phyloP scores from a whole-genome alignment of 768 basidiomycete genomes.

The Neoboletus subvelutipes region DNA sequence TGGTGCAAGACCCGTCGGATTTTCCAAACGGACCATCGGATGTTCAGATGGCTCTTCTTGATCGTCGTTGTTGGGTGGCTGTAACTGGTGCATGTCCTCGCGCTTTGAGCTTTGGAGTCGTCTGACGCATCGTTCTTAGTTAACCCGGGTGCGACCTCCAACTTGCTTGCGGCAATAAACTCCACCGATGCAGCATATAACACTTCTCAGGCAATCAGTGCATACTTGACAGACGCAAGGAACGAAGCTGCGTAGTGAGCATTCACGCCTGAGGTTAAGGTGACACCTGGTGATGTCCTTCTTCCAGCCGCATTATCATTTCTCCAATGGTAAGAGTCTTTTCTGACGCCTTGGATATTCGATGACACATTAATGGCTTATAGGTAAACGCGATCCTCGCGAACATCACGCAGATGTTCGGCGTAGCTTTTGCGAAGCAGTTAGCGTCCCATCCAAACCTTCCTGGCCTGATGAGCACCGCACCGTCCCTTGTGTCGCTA shows the following conservation, averaged over 20 bases:
- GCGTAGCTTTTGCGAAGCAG: conserved; percentile 32
- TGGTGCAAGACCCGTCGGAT: conserved; percentile 36
- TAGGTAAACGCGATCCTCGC: conserved; percentile 36
- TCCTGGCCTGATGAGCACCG: conserved; percentile 39
- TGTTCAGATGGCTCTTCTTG: conserved; percentile 43
- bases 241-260: conserved; percentile 62
- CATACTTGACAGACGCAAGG: conserved; percentile 48
- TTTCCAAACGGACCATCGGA: conserved; percentile 47
- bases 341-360: not conserved
- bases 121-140: conserved; percentile 30
- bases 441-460: conserved; percentile 31
- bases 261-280: not conserved
- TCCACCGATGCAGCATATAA: conserved; percentile 45
- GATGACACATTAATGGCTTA: not conserved
- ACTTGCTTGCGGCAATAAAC: conserved; percentile 38
- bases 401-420: conserved; percentile 37
- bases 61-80: conserved; percentile 55
- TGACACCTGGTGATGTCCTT: conserved; percentile 4
- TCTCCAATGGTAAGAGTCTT: conserved; percentile 7
- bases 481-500: conserved; percentile 48
- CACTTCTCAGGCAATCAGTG: conserved; percentile 48
- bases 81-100: conserved; percentile 45
- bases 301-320: conserved; percentile 21
- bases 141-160: conserved; percentile 40
- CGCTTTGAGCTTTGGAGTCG: not conserved